These are phyloP conservation scores for Goffeauzyma gilvescens DNA, from an alignment of 768 basidiomycete species.

Conservation along the genomic window DNA sequence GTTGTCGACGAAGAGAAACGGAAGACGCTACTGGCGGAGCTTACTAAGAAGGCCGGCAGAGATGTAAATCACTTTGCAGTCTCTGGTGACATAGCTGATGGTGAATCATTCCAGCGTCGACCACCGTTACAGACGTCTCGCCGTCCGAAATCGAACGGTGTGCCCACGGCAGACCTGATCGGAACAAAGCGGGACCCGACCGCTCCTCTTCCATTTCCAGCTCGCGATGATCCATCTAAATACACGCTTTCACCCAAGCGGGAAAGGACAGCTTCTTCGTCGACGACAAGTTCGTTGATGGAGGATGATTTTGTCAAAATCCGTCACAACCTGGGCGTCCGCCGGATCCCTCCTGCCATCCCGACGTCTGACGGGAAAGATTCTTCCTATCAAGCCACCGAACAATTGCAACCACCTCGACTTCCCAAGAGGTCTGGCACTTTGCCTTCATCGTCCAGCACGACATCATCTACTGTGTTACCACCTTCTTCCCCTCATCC, in stretches of 20 bases:
- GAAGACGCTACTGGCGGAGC: slow-evolving; percentile 36
- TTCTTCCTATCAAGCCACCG: too few relatives aligned
- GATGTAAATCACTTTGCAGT: not conserved
- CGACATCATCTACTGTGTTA: too few relatives aligned
- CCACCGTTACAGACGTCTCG: not conserved
- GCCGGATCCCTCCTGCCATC: not conserved
- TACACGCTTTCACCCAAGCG: not conserved
- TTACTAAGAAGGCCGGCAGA: slow-evolving; percentile 4
- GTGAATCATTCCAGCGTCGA: not conserved
- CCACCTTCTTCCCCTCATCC: too few relatives aligned
- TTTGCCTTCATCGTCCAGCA: too few relatives aligned
- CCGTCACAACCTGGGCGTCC: not conserved
- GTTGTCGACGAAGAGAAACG: slow-evolving; percentile 62
- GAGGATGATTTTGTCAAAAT: slow-evolving; percentile 9
- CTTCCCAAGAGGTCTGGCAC: too few relatives aligned
- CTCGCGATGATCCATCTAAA: too few relatives aligned
- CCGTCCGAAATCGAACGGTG: not conserved
- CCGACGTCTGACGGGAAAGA: too few relatives aligned
- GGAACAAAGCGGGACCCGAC: not conserved
- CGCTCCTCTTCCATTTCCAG: not conserved
- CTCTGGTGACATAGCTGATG: not conserved
- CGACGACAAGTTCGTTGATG: not conserved
- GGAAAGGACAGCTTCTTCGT: slow-evolving; percentile 1
- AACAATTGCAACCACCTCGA: too few relatives aligned
- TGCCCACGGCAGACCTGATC: not conserved